These are phyloP conservation scores for Pichia ethanolica DNA, from an alignment of 805 yeast genomes.

Conservation along the genomic window DNA sequence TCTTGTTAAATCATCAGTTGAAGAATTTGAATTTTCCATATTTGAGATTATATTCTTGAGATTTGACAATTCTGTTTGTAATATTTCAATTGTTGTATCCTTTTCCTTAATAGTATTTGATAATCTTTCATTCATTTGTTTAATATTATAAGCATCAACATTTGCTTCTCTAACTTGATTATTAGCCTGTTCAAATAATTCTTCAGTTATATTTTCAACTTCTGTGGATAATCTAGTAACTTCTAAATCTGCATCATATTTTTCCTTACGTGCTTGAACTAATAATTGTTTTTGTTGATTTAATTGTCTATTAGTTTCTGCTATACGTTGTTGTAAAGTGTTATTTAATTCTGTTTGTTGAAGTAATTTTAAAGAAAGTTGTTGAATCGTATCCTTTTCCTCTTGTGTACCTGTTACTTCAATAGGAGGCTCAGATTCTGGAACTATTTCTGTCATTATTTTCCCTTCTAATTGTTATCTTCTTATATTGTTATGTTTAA, in stretches of 20 bases:
- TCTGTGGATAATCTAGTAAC: conserved; percentile 33
- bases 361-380: conserved; percentile 20
- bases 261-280: conserved; percentile 19
- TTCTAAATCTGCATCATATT: conserved; percentile 5
- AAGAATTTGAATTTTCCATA: background rate
- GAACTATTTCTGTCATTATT: no score
- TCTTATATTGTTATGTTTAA: no score
- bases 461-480: no score
- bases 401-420: background rate
- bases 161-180: conserved; percentile 77
- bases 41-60: conserved; percentile 54
- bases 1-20: background rate
- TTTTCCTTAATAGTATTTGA: conserved; percentile 54
- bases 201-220: conserved; percentile 71
- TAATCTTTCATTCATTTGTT: conserved; percentile 51
- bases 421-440: no score
- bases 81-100: conserved; percentile 54
- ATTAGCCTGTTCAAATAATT: conserved; percentile 78
- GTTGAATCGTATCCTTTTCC: conserved; percentile 12
- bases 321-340: conserved; percentile 14
- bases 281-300: conserved; percentile 7
- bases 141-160: conserved; percentile 52
- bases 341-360: conserved; percentile 20
- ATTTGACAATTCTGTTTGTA: conserved; percentile 60
- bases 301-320: conserved; percentile 28